These are phyloP conservation scores for Salicornia ramosissima DNA, from an alignment of 148 eudicot genomes.

Conservation along the genomic window DNA sequence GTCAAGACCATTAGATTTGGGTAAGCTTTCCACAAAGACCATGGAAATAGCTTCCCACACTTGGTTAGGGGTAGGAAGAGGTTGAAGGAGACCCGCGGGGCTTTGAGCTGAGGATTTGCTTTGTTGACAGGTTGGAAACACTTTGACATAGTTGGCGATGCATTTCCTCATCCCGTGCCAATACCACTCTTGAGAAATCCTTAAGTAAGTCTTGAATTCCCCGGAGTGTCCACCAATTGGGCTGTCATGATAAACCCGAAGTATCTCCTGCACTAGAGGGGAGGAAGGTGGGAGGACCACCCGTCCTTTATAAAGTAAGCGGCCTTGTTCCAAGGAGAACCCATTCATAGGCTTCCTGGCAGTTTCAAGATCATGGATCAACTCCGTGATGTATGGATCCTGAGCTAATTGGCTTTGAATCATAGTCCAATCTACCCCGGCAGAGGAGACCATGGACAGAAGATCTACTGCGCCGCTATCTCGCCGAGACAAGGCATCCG, in stretches of 20 bases:
- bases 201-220: background rate
- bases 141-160: background rate
- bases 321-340: too few species aligned
- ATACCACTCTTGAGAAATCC: too few species aligned
- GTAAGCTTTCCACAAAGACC: background rate
- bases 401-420: background rate
- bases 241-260: too few species aligned
- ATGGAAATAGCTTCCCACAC: background rate
- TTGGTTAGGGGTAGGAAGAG: background rate
- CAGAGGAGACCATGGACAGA: background rate
- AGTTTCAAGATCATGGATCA: too few species aligned
- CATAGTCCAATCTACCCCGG: background rate
- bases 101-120: background rate
- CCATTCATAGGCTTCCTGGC: too few species aligned
- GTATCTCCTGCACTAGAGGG: too few species aligned
- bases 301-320: too few species aligned
- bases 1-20: background rate
- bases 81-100: background rate
- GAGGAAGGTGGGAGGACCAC: too few species aligned
- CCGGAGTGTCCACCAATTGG: too few species aligned
- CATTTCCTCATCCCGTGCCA: background rate
- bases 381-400: too few species aligned
- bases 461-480: background rate
- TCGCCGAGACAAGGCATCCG: background rate
- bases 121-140: background rate